phyloP scores from a whole-genome alignment of 1,284 basidiomycete species.

The Ustanciosporium gigantosporum region DNA sequence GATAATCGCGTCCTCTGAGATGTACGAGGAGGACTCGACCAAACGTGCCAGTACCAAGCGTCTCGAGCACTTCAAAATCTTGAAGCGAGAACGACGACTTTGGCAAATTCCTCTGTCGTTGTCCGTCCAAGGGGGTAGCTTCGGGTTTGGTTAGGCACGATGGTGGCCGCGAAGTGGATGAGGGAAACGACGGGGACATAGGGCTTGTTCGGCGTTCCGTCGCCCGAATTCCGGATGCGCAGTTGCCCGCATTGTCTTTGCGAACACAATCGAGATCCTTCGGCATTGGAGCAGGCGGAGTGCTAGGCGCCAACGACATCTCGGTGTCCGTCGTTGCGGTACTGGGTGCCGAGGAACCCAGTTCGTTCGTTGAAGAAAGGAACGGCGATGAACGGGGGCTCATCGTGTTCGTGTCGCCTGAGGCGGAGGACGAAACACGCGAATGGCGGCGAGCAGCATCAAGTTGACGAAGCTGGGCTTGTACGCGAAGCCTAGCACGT shows the following conservation, averaged over 20 bases:
- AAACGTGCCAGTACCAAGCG: constrained; percentile 53
- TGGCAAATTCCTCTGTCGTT: background rate
- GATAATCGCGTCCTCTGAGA: constrained; percentile 5
- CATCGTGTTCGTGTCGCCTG: background rate
- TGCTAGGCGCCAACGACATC: background rate
- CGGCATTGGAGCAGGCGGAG: no score
- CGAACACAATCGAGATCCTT: background rate
- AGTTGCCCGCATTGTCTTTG: background rate
- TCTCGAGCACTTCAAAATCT: constrained; percentile 45
- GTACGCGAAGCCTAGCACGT: constrained; percentile 10
- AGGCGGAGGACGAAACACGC: background rate
- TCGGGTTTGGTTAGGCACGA: background rate
- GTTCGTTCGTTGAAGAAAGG: background rate
- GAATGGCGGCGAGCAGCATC: background rate
- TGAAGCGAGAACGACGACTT: constrained; percentile 11
- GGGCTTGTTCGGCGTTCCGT: background rate
- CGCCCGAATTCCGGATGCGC: background rate
- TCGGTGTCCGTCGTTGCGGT: background rate
- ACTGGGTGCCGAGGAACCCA: background rate
- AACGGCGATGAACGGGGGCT: background rate
- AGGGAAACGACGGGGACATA: background rate
- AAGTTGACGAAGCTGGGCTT: background rate
- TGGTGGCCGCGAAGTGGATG: background rate
- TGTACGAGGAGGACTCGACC: constrained; percentile 51
- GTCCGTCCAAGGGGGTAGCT: background rate